A percentile compares a stretch with the other conserved stretches of the same genome.
These are phyloP conservation scores for Alternaria sp. DNA, from an alignment of 2,329 filamentous ascomycete species.

Conservation along the genomic window DNA sequence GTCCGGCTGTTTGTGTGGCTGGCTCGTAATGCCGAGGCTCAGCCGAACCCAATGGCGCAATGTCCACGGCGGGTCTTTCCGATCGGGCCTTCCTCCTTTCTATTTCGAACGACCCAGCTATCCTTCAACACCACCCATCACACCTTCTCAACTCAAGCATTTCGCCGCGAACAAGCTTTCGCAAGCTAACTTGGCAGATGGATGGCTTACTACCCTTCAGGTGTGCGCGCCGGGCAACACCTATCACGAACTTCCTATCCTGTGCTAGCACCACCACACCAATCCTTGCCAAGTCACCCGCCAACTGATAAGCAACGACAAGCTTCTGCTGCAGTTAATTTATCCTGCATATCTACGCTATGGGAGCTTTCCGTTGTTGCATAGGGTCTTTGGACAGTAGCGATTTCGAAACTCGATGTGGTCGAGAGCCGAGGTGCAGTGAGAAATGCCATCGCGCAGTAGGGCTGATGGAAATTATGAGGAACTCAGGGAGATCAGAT, in stretches of 20 bases:
- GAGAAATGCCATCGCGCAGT: background rate
- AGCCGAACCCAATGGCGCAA: background rate
- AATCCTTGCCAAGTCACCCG: constrained; percentile 7
- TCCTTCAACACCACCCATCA: background rate
- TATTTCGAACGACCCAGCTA: background rate
- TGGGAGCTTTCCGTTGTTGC: background rate
- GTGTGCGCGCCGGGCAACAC: background rate
- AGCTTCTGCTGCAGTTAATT: constrained; percentile 5
- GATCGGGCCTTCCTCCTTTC: background rate
- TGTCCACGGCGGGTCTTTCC: background rate
- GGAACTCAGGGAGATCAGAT: background rate
- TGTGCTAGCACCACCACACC: background rate
- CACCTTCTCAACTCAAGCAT: background rate
- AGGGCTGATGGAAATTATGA: background rate
- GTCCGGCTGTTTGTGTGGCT: background rate
- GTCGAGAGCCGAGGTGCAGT: background rate
- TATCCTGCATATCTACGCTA: background rate
- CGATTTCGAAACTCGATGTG: background rate
- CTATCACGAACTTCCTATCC: constrained; percentile 5
- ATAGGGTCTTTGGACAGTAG: background rate
- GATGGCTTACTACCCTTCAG: background rate
- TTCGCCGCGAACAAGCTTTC: background rate
- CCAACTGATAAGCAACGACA: constrained; percentile 10
- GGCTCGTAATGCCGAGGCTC: background rate
- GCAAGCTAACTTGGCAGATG: background rate